These are phyloP conservation scores for Tulasnella sp. DNA, from an alignment of 768 basidiomycete genomes.

Conservation along the genomic window DNA sequence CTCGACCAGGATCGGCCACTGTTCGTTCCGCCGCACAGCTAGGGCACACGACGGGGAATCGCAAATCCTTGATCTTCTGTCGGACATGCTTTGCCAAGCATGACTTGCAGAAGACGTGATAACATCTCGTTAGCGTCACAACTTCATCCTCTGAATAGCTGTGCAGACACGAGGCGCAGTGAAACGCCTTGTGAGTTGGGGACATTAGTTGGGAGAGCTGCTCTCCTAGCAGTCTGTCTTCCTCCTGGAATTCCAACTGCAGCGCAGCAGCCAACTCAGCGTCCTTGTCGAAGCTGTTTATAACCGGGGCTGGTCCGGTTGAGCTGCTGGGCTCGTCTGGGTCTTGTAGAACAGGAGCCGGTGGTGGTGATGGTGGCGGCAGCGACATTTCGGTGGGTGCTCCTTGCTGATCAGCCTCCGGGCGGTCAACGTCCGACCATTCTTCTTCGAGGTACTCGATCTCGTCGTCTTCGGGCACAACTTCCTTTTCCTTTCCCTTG, in stretches of 20 bases:
- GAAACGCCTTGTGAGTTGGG: constrained; percentile 37
- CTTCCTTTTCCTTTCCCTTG: background rate
- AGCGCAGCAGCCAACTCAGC: background rate
- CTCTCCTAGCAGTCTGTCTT: background rate
- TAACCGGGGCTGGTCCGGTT: background rate
- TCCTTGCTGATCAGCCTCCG: background rate
- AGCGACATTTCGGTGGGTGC: background rate
- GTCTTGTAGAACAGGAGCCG: background rate
- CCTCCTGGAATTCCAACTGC: constrained; percentile 8
- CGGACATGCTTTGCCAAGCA: constrained; percentile 49
- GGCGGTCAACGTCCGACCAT: background rate
- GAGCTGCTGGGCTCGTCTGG: background rate
- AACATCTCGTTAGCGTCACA: constrained; percentile 47
- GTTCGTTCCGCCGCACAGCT: constrained; percentile 42
- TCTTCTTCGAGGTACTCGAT: background rate
- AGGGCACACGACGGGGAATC: constrained; percentile 62
- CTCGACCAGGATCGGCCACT: constrained; percentile 28
- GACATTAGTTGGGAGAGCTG: background rate
- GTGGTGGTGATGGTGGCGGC: background rate
- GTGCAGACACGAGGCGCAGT: constrained; percentile 58
- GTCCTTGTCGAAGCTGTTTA: background rate
- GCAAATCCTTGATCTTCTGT: constrained; percentile 50
- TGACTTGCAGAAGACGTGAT: constrained; percentile 52
- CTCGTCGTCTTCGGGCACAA: background rate
- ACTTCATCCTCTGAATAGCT: constrained; percentile 44